Evolutionary conservation across 2,329 filamentous ascomycete genomes (phyloP).

Genomic region (Cladorrhinum sp.): DNA sequence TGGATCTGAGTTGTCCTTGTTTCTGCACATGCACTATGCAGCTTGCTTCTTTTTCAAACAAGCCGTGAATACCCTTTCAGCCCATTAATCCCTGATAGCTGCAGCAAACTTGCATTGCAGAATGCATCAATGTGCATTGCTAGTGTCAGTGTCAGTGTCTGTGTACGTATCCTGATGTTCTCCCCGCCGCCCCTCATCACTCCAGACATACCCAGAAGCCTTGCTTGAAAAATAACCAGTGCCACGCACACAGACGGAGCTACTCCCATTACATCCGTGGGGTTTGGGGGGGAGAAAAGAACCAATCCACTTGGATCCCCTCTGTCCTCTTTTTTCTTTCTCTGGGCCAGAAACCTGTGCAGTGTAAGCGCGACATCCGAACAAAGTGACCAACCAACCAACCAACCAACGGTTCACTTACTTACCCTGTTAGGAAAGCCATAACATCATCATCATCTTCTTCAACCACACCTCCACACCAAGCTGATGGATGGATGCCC

Average conservation of each 20-base stretch:
- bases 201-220: neutral
- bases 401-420: neutral
- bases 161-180: neutral
- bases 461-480: neutral
- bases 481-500: neutral
- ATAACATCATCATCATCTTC: neutral
- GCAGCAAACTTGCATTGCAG: neutral
- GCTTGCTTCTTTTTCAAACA: neutral
- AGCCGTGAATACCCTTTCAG: neutral
- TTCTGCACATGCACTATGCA: neutral
- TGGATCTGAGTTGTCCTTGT: too few species aligned
- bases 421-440: neutral
- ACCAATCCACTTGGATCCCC: too few species aligned
- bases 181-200: neutral
- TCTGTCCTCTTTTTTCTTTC: too few species aligned
- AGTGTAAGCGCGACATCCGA: neutral
- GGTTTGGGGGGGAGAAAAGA: too few species aligned
- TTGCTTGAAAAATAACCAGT: too few species aligned
- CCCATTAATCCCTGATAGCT: neutral
- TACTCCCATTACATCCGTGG: too few species aligned
- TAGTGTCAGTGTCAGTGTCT: neutral
- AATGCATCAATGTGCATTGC: neutral
- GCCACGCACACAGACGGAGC: too few species aligned
- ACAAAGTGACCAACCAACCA: neutral
- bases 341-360: too few species aligned